Conservation (phyloP, 2,329 filamentous ascomycete species). For the Lanzia echinophila region DNA sequence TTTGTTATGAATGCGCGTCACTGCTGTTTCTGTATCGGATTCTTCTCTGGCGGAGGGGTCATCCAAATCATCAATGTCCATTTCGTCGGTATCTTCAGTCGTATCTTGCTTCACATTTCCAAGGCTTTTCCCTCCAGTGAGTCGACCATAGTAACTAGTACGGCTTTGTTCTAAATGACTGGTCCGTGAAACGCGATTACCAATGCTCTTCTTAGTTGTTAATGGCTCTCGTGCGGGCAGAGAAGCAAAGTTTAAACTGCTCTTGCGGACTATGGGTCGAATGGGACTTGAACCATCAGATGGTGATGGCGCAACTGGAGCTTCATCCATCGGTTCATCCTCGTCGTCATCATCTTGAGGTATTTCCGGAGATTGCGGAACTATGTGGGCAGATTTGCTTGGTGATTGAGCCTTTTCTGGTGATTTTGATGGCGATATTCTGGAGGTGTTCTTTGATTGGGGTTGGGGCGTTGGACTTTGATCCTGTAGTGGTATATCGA, state of each 20-base stretch:
- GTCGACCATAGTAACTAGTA: constrained; percentile 66
- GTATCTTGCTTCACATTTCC: constrained; percentile 41
- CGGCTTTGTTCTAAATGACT: constrained; percentile 72
- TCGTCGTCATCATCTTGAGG: constrained; percentile 27
- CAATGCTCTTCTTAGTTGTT: constrained; percentile 76
- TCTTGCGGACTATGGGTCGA: constrained; percentile 75
- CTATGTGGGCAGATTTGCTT: constrained; percentile 8
- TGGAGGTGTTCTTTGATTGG: constrained; percentile 20
- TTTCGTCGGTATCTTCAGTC: constrained; percentile 49
- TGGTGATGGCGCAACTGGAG: constrained; percentile 45
- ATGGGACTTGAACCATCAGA: constrained; percentile 70
- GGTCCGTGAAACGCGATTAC: constrained; percentile 62
- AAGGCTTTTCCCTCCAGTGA: constrained; percentile 67
- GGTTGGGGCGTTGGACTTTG: constrained; percentile 13
- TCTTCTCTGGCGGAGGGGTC: constrained; percentile 30
- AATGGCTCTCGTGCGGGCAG: constrained; percentile 86
- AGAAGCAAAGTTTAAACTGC: constrained; percentile 89
- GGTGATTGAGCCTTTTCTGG: constrained; percentile 8
- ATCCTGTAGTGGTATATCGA: constrained; percentile 22
- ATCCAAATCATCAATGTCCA: constrained; percentile 42
- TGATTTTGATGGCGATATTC: constrained; percentile 11
- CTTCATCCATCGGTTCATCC: constrained; percentile 38
- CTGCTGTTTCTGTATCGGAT: constrained; percentile 37
- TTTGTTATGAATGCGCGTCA: constrained; percentile 59
- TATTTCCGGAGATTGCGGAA: neutral